phyloP scores from a whole-genome alignment of 139 green algal genomes.

The Chlamydomonas incerta region DNA sequence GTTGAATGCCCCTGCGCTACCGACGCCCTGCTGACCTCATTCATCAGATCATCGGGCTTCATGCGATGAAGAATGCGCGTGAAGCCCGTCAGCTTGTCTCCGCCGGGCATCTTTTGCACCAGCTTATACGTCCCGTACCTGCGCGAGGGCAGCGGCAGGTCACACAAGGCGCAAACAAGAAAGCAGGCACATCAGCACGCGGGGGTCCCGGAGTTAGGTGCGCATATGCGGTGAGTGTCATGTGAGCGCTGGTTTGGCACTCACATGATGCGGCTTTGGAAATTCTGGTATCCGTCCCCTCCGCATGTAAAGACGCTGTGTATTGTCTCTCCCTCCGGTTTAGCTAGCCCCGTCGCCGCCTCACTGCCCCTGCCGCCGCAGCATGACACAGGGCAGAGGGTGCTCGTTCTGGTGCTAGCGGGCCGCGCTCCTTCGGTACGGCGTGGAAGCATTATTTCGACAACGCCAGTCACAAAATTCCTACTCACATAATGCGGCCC shows the following conservation, averaged over 20 bases:
- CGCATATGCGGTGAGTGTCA: too few species aligned
- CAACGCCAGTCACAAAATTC: too few species aligned
- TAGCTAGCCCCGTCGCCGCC: not conserved
- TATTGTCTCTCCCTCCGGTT: slow-evolving; percentile 9
- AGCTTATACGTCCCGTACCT: slow-evolving; percentile 85
- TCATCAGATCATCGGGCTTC: slow-evolving; percentile 75
- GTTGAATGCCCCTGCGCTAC: too few species aligned
- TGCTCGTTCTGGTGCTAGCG: too few species aligned
- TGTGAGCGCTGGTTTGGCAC: not conserved
- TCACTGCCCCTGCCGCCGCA: slow-evolving; percentile 3
- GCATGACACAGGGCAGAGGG: not conserved
- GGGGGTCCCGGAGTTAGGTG: too few species aligned
- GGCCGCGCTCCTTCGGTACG: too few species aligned
- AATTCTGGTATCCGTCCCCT: slow-evolving; percentile 38
- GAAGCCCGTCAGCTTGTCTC: slow-evolving; percentile 84
- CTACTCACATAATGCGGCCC: slow-evolving; percentile 84
- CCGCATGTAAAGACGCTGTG: slow-evolving; percentile 31
- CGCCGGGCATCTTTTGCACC: slow-evolving; percentile 74
- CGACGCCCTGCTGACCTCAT: slow-evolving; percentile 71
- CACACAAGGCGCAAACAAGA: too few species aligned
- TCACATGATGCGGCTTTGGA: slow-evolving; percentile 46
- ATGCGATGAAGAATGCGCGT: slow-evolving; percentile 90
- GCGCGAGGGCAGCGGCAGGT: not conserved
- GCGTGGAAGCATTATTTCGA: not conserved
- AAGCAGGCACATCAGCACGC: too few species aligned